Evolutionary conservation across 148 eudicot species (phyloP), one percentile per base, ranked within the genome.

Genomic region (Rhododendron ovatum): DNA sequence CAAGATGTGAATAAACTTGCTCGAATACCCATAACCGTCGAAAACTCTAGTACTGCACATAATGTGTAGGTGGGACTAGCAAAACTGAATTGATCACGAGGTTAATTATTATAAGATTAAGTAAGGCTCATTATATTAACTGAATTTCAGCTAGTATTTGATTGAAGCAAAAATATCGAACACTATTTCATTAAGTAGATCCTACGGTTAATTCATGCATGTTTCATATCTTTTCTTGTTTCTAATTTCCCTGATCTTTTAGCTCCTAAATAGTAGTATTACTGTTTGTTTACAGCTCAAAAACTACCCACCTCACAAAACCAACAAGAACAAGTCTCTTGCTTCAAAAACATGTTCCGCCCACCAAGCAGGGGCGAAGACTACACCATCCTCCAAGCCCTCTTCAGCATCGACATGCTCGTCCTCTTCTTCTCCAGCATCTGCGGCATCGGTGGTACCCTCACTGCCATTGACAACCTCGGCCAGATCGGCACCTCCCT

Each of bases 351-450:
- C 13, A 18, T 87, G 0, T 91, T 89, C 76, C 83, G 81, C n/a
- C 91, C 91, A 12, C 92, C 92, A 41, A 86, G 26, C 7, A 65
- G 92, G 65, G 92, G 92, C 2, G 92, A 91, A 4, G 92, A 91
- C 57, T 89, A 77, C 89, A 91, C 91, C 8, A 91, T 91, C 51
- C 90, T 91, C 2, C 92, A 91, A 84, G 92, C 92, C 14, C 92
- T 91, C 48, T 91, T 91, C 71, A 91, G 92, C 80, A 3, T 91
- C 35, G 92, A 91, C 86, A 91, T 91, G 92, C 35, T 91, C 41
- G 81, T 89, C 35, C 86, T 91, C 41, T 91, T 91, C 61, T 11
- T 89, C 15, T 84, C 89, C 4, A 86, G 88, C 8, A 89, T 88
- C 48, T 91, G 91, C 51, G 92, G 92, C 2, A 89, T 89, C 18